phyloP scores from a whole-genome alignment of 1,284 basidiomycete genomes.

The Gomphus bonarii region DNA sequence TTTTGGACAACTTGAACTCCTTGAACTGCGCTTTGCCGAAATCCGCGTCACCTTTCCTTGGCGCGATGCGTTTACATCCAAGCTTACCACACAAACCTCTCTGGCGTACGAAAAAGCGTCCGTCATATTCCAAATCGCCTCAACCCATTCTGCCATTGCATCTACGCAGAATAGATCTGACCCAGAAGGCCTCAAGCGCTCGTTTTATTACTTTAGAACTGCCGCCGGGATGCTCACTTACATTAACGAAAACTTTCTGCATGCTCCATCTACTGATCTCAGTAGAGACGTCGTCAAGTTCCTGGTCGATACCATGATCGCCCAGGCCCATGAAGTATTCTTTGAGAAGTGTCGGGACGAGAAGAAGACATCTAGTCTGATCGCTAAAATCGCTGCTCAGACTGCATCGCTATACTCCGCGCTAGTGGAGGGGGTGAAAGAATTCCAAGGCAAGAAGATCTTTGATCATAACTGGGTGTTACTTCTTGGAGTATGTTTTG shows the following conservation, averaged over 20 bases:
- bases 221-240: slow-evolving; percentile 96
- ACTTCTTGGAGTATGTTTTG: slow-evolving; percentile 38
- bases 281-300: slow-evolving; percentile 92
- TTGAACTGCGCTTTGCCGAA: slow-evolving; percentile 95
- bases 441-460: slow-evolving; percentile 91
- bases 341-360: slow-evolving; percentile 91
- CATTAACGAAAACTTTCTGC: slow-evolving; percentile 99
- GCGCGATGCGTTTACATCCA: slow-evolving; percentile 93
- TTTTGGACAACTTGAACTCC: slow-evolving; percentile 96
- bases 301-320: slow-evolving; percentile 75
- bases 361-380: slow-evolving; percentile 73
- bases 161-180: slow-evolving; percentile 74
- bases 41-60: slow-evolving; percentile 93
- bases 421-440: slow-evolving; percentile 84
- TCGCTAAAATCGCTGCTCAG: slow-evolving; percentile 83
- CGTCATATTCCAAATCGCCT: slow-evolving; percentile 93
- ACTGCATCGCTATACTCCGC: slow-evolving; percentile 72
- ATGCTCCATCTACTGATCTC: slow-evolving; percentile 92
- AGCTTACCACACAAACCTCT: slow-evolving; percentile 89
- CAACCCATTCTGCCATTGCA: slow-evolving; percentile 87
- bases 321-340: slow-evolving; percentile 95
- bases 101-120: slow-evolving; percentile 98
- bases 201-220: slow-evolving; percentile 89
- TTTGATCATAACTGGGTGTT: slow-evolving; percentile 94
- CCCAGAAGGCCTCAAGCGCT: slow-evolving; percentile 90